Percentiles rank a stretch among this genome's conserved stretches.
phyloP scores from a whole-genome alignment of 345 rosid genomes.

The Syzygium aromaticum region DNA sequence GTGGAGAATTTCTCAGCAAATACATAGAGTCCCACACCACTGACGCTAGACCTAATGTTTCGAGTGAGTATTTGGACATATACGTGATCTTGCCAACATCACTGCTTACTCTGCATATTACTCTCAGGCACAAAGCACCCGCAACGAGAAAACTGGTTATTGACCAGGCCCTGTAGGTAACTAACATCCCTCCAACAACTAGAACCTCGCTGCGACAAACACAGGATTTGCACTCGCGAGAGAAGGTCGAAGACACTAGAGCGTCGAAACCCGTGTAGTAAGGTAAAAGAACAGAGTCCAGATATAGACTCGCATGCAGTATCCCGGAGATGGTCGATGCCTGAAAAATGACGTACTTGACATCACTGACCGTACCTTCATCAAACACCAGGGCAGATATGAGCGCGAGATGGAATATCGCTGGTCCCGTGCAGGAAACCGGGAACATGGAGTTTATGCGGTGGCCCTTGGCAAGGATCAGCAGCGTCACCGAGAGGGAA shows the following conservation, averaged over 20 bases:
- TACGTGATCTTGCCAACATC: slow-evolving; percentile 9
- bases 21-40: slow-evolving; percentile 44
- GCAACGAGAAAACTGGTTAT: slow-evolving; percentile 46
- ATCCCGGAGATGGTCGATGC: slow-evolving; percentile 78
- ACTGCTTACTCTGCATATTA: slow-evolving; percentile 18
- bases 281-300: slow-evolving; percentile 67
- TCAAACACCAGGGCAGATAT: slow-evolving; percentile 55
- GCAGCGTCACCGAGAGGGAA: slow-evolving; percentile 48
- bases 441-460: slow-evolving; percentile 55
- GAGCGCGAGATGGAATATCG: slow-evolving; percentile 48
- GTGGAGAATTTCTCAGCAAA: slow-evolving; percentile 29
- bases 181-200: slow-evolving; percentile 61
- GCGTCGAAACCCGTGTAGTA: slow-evolving; percentile 89
- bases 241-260: slow-evolving; percentile 43
- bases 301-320: slow-evolving; percentile 61
- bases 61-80: slow-evolving; percentile 12
- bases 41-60: slow-evolving; percentile 36
- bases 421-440: slow-evolving; percentile 53
- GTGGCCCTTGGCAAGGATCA: slow-evolving; percentile 61
- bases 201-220: slow-evolving; percentile 54
- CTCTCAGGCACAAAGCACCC: slow-evolving; percentile 43
- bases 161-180: slow-evolving; percentile 56
- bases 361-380: slow-evolving; percentile 31
- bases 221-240: slow-evolving; percentile 66
- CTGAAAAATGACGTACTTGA: slow-evolving; percentile 51